Base-by-base conservation (phyloP, 2,329 filamentous ascomycete species). In the Aphanocladium album region DNA sequence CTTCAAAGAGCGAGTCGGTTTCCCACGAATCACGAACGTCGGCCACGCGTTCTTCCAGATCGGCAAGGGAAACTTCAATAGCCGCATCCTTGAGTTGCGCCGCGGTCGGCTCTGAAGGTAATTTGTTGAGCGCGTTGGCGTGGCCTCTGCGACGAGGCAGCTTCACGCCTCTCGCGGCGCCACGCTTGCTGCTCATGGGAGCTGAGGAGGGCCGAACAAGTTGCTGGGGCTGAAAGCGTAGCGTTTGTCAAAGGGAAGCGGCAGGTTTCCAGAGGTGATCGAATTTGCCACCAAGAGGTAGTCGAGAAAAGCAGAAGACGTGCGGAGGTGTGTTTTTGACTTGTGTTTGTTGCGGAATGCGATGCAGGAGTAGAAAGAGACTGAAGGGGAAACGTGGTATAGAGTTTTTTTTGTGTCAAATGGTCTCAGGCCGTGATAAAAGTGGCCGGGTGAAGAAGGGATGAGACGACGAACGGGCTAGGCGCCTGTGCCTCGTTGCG, bases 1-100 rank as follows among this genome's bases (percentile, higher is more conserved):
- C 86, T 63, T 85, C 84, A 63, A 85, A 86, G 2, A 89, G 73
- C 27, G 85, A 88, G 64, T 87, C 82, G 6, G 80, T 82, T 66
- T 88, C 86, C 85, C 84, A 88, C 14, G 80, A 80, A 55, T 83
- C 81, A 60, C 74, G 75, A 5, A 79, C 76, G 61, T 83, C 80
- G 33, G 77, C 78, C 64, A 83, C 77, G 66, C 78, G 76, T 64
- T 82, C 78, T 64, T 83, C 80, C 11, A 83, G 74, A 62, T 83
- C 80, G 46, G 72, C 70, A 23, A 74, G 71, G 33, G 73, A 73
- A 30, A 73, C 72, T 49, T 70, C 69, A 63, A 71, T 73, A 50
- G 72, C 70, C 6, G 72, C 74, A 12, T 69, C 67, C 60, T 75
- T 71, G 62, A 76, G 67, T 50, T 77, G 71, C 2, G 72, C 72